These are phyloP conservation scores for Phytophthora pseudosyringae DNA, from an alignment of 352 stramenopile genomes.

Conservation along the genomic window DNA sequence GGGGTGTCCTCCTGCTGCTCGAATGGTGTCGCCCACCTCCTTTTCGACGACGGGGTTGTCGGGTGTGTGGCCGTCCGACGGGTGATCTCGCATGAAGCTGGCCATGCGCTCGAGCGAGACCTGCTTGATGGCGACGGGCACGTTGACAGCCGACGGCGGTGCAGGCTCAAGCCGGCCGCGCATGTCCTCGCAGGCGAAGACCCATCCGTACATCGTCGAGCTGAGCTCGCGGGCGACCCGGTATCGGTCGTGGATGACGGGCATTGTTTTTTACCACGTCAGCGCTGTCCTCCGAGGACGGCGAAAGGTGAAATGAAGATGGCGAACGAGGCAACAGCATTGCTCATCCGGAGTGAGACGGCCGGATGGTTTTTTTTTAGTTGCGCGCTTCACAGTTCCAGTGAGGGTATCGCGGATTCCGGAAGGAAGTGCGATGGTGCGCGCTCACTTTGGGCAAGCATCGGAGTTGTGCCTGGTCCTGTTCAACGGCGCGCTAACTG, in stretches of 20 bases:
- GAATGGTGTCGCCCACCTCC: constrained; percentile 35
- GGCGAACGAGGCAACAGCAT: constrained; percentile 6
- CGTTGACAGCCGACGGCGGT: background rate
- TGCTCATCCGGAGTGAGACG: background rate
- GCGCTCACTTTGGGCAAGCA: background rate
- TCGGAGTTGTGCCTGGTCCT: background rate
- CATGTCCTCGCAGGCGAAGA: constrained; percentile 52
- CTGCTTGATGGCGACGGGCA: constrained; percentile 49
- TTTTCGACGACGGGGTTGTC: constrained; percentile 53
- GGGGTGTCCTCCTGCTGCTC: constrained; percentile 34
- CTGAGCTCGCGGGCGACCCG: constrained; percentile 38
- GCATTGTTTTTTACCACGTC: constrained; percentile 4
- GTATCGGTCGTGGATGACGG: constrained; percentile 32
- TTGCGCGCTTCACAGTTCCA: too few relatives aligned
- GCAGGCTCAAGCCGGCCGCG: background rate
- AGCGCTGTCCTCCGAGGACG: background rate
- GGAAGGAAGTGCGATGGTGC: constrained; percentile 4
- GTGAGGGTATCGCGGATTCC: background rate
- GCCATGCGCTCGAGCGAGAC: constrained; percentile 38
- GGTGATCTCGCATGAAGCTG: constrained; percentile 24
- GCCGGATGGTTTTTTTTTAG: constrained; percentile 8
- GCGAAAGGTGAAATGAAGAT: constrained; percentile 5
- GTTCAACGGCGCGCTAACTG: constrained; percentile 12
- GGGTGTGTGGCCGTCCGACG: constrained; percentile 9
- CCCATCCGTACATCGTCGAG: constrained; percentile 52